Evolutionary conservation across 768 basidiomycete species (phyloP), one percentile per base, ranked within the genome.

Genomic region (Suillus bovinus): DNA sequence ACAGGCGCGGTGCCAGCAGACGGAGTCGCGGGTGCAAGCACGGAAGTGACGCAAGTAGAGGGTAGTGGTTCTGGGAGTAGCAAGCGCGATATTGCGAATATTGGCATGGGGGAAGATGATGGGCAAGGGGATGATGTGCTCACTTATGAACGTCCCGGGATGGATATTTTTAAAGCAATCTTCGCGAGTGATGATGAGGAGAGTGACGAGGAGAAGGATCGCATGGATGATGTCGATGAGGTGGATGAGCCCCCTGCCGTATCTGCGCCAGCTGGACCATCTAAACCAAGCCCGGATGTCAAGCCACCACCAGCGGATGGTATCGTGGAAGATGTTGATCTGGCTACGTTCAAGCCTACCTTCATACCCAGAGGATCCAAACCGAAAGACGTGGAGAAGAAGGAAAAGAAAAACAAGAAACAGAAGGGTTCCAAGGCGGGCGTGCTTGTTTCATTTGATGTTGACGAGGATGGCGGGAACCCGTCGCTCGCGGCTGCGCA

Each of bases 131-230:
- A 83, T 41, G 94, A 96, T 69, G 94, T 87, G 7, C 79, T 98
- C 65, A 95, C 91, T 0, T 96, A 98, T 73, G 81, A 91, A 68
- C 84, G 91, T 42, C 96, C 97, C 2, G 79, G 87, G 7, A 92
- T 94, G 83, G 91, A 94, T 70, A 86, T 99, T 49, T 99, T 99
- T 82, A 97, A 96, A 72, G 95, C 96, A 4, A 98, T 99, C 63
- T 99, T 99, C 72, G 96, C 94, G 13, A 94, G 92, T 75, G 93
- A 94, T 63, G 93, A 94, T 50, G 94, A 96, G 69, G 91, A 93
- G 39, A 88, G 87, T 20, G 91, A 87, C 10, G 87, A 87, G 3
- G 93, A 94, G 4, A 70, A 24, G 70, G 75, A 57, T 53, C 67
- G 59, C 68, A 73, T 72, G 33, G 68, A 67, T 31, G 42, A 50